A percentile compares a stretch with the other conserved stretches of the same genome.
These are phyloP conservation scores for Flagelloscypha sp. DNA, from an alignment of 768 basidiomycete species.

Conservation along the genomic window DNA sequence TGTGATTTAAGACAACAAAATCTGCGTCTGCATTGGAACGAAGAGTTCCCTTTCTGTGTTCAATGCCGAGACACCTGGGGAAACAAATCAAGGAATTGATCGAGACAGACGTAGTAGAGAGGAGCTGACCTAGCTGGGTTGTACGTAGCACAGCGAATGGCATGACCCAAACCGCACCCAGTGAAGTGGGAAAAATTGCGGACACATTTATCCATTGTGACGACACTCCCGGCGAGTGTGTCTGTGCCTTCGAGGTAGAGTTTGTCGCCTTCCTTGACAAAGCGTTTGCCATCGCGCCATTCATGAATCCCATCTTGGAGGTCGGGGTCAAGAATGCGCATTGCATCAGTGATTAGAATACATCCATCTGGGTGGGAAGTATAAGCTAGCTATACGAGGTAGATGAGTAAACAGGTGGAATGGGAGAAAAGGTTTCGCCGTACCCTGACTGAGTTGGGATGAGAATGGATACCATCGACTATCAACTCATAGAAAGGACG, in stretches of 20 bases:
- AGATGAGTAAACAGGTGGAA: slow-evolving; percentile 1
- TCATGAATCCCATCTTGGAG: slow-evolving; percentile 78
- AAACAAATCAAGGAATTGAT: not conserved
- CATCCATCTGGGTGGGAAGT: slow-evolving; percentile 78
- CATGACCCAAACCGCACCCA: slow-evolving; percentile 73
- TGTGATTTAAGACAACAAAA: slow-evolving; percentile 63
- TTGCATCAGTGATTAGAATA: slow-evolving; percentile 84
- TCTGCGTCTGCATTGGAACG: slow-evolving; percentile 83
- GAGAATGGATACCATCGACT: slow-evolving; percentile 86
- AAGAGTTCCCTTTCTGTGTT: slow-evolving; percentile 72
- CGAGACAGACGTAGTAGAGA: not conserved
- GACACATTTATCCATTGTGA: slow-evolving; percentile 78
- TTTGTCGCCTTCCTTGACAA: slow-evolving; percentile 74
- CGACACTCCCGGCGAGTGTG: slow-evolving; percentile 83
- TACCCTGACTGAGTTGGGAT: slow-evolving; percentile 84
- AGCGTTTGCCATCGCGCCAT: slow-evolving; percentile 78
- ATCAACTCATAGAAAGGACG: slow-evolving; percentile 85
- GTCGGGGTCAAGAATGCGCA: slow-evolving; percentile 81
- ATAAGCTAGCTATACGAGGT: slow-evolving; percentile 59
- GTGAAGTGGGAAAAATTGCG: slow-evolving; percentile 82
- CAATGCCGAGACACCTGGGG: slow-evolving; percentile 65
- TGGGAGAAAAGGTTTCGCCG: slow-evolving; percentile 17
- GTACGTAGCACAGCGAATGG: slow-evolving; percentile 78
- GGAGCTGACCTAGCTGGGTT: slow-evolving; percentile 67
- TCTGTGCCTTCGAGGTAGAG: slow-evolving; percentile 79